Base-by-base conservation (phyloP, 208 protist species). In the Angomonas ambiguus region DNA sequence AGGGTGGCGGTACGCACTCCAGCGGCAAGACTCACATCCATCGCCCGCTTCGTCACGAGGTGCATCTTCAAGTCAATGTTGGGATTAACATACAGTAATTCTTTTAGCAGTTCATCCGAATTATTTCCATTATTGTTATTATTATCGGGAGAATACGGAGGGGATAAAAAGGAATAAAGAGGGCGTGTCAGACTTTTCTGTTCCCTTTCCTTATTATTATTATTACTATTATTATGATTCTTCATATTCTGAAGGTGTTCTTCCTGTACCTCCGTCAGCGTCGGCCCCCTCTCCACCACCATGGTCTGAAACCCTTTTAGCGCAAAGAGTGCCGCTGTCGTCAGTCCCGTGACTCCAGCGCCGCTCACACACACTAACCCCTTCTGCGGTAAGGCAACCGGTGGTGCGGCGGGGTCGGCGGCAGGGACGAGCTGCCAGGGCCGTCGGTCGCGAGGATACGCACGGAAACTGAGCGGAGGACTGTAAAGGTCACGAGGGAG, bases 281-380 rank as follows among this genome's bases (percentile, higher is more conserved):
- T 68, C 5, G 83, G 62, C 24, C 66, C 51, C 28, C 75, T 72
- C 71, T 96, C 87, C 13, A 96, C 51, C 0, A 96, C 83, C n/a
- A 83, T 94, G 32, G 83, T 84, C 76, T 96, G 91, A 85, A 87
- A 96, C 32, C 91, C 91, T 8, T 87, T 80, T 56, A 93, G 63
- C 1, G 85, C 79, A 59, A 93, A 94, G 25, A 83, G 74, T 5
- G 86, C 64, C 2, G 79, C 87, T 30, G 80, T 57, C 3, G 77
- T 84, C 64, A 94, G 67, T 0, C 91, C 91, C 0, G 94, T 79
- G n/a, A 94, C 80, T n/a, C 91, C 91, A 24, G 62, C 91, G n/a
- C 91, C 91, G 24, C 87, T 85, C 25, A 96, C 65, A 61, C 93
- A 69, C n/a, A 96, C 84, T 56, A 80, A 83, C 31, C 91, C 91